phyloP scores from a whole-genome alignment of 805 yeast species.

The Kluyveromyces aestuarii region DNA sequence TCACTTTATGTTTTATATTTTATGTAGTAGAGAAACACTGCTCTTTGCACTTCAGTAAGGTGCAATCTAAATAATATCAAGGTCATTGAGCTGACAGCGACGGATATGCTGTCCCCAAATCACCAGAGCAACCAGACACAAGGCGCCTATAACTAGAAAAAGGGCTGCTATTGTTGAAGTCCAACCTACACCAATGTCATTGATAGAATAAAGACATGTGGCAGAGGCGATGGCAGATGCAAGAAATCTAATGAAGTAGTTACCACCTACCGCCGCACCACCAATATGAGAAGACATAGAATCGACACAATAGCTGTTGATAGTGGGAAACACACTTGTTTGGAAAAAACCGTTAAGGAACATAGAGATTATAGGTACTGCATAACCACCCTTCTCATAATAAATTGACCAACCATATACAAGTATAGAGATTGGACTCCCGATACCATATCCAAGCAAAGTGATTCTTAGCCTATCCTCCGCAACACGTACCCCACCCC shows the following conservation, averaged over 20 bases:
- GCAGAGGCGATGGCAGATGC: constrained; percentile 46
- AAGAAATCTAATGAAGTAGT: constrained; percentile 41
- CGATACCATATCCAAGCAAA: constrained; percentile 31
- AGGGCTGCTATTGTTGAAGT: constrained; percentile 42
- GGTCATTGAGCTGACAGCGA: not conserved
- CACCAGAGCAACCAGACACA: constrained; percentile 28
- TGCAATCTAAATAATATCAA: not conserved
- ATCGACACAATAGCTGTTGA: constrained; percentile 52
- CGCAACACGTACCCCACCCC: constrained; percentile 37
- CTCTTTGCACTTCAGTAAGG: not conserved
- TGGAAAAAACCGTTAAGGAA: constrained; percentile 43
- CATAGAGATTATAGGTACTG: constrained; percentile 42
- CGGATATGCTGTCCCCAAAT: constrained; percentile 29
- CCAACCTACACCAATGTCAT: constrained; percentile 49
- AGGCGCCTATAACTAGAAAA: constrained; percentile 33
- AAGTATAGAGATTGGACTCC: constrained; percentile 37
- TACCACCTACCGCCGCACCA: constrained; percentile 49
- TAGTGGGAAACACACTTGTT: constrained; percentile 41
- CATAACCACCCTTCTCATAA: constrained; percentile 43
- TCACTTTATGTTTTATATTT: no score
- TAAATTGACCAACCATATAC: constrained; percentile 50
- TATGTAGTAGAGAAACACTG: no score
- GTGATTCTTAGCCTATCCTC: constrained; percentile 43
- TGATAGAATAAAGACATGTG: constrained; percentile 37
- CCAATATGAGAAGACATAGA: constrained; percentile 40